A percentile compares a stretch with the other conserved stretches of the same genome.
Conservation (phyloP, 2,329 filamentous ascomycete species). For the Curvularia sp. region DNA sequence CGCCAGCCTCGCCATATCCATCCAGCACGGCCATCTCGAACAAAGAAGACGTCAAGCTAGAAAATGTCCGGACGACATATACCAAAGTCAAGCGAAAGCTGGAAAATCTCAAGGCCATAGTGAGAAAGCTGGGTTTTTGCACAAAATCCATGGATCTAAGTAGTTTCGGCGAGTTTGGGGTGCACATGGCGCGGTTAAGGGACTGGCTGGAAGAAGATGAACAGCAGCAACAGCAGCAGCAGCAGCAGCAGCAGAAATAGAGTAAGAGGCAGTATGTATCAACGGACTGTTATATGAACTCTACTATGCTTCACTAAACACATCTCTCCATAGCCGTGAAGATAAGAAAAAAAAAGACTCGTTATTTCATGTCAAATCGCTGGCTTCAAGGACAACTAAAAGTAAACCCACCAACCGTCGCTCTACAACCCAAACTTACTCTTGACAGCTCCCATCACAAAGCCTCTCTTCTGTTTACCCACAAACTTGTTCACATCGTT, state of each 20-base stretch:
- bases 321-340: neutral
- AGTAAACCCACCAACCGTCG: neutral
- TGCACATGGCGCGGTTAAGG: conserved; percentile 24
- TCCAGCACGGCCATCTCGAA: neutral
- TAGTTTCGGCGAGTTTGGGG: conserved; percentile 39
- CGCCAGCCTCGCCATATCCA: conserved; percentile 2
- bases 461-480: conserved; percentile 82
- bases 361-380: neutral
- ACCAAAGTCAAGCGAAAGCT: conserved; percentile 27
- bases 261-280: too few species aligned
- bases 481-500: conserved; percentile 90
- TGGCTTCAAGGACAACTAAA: neutral
- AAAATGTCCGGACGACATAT: conserved; percentile 36
- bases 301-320: neutral
- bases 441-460: conserved; percentile 69
- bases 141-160: conserved; percentile 27
- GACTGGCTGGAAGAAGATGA: conserved; percentile 20
- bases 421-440: conserved; percentile 44
- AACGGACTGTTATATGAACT: neutral
- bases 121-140: conserved; percentile 12
- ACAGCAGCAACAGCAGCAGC: neutral
- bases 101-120: conserved; percentile 23
- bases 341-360: too few species aligned
- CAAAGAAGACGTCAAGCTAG: conserved; percentile 15
- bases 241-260: neutral